Base-by-base conservation (phyloP, 805 yeast genomes). In the Candida chilensis region DNA sequence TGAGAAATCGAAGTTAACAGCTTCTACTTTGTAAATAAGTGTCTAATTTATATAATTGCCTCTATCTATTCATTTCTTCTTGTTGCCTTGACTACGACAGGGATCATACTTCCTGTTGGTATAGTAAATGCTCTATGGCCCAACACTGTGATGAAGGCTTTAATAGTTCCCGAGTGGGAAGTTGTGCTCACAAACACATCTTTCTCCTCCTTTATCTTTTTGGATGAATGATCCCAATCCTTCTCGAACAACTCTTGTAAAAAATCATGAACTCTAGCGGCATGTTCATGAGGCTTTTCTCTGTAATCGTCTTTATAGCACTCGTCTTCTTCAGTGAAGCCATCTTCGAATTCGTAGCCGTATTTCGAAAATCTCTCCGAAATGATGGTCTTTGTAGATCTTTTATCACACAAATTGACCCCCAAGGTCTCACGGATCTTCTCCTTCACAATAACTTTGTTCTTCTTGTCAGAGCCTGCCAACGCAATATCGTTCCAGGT, bases 41-140 rank as follows among this genome's bases (percentile, higher is more conserved):
- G n/a, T n/a, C n/a, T n/a, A n/a, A n/a, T n/a, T n/a, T n/a, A n/a
- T n/a, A n/a, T n/a, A n/a, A n/a, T n/a, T n/a, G n/a, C n/a, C n/a
- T n/a, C n/a, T n/a, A n/a, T n/a, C n/a, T n/a, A n/a, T n/a, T n/a
- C n/a, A n/a, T n/a, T n/a, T n/a, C n/a, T n/a, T n/a, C n/a, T n/a
- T n/a, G 54, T 48, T 5, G 62, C 78, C 42, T 68, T 70, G 15
- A 76, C 64, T 3, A 75, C 71, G 18, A 71, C 57, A 3, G 78
- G 76, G 10, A 77, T 70, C 62, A 74, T 66, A n/a, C 79, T 78
- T 5, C 83, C 82, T 1, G 83, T 75, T 19, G 75, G 67, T 27
- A 77, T 65, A 16, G 74, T 61, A 41, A 74, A 68, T n/a, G 60
- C 55, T 33, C 81, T 60, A 45, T 77, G 83, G 4, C 64, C 58